Conservation (phyloP, 257 asterid genomes). For the Petunia secreta region DNA sequence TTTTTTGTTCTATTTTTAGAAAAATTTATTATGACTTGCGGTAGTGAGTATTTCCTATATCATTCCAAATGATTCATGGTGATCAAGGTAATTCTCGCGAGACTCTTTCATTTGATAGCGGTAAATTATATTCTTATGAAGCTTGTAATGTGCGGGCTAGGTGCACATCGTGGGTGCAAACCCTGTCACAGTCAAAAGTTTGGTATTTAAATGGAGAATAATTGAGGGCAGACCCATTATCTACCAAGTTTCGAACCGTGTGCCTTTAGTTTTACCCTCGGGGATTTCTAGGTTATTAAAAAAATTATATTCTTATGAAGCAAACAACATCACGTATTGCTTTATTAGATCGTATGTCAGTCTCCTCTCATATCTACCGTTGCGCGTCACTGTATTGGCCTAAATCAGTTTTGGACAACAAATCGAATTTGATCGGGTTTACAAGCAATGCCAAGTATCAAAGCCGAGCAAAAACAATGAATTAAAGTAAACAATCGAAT, state of each 20-base stretch:
- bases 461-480: too few relatives aligned
- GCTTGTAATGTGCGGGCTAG: not conserved
- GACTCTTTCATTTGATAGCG: not conserved
- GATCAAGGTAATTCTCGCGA: slow-evolving; percentile 6
- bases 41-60: not conserved
- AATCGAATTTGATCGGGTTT: too few relatives aligned
- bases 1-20: not conserved
- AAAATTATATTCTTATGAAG: slow-evolving; percentile 5
- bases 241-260: too few relatives aligned
- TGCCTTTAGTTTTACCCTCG: too few relatives aligned
- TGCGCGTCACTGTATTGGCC: not conserved
- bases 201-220: too few relatives aligned
- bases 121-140: slow-evolving; percentile 9
- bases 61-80: not conserved
- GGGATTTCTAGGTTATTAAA: too few relatives aligned
- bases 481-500: too few relatives aligned
- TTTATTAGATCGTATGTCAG: not conserved
- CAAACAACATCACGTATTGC: not conserved
- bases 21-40: not conserved
- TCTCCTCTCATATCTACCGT: not conserved
- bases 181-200: too few relatives aligned
- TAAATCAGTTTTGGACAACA: too few relatives aligned
- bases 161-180: too few relatives aligned
- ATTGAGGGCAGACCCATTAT: too few relatives aligned
- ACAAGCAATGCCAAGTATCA: too few relatives aligned